Conservation (phyloP, 169 alveolate species). For the Perkinsus chesapeaki region DNA sequence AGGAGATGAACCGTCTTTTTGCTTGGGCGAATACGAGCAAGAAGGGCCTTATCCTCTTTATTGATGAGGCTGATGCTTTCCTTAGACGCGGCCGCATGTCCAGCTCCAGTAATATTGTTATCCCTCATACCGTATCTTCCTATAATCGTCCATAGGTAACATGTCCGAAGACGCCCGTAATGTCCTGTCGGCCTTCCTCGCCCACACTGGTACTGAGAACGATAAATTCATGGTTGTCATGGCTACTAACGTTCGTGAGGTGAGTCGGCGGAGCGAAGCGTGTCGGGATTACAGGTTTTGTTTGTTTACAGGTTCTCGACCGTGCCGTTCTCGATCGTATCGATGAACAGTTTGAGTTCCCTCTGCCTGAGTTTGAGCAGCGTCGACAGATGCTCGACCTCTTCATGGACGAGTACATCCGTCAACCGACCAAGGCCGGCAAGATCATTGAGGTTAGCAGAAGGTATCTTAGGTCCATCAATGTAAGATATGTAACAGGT, state of each 20-base stretch:
- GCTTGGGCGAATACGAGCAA: conserved; percentile 87
- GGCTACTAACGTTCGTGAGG: conserved; percentile 90
- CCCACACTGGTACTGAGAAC: conserved; percentile 93
- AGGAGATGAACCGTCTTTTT: conserved; percentile 87
- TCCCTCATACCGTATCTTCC: not conserved
- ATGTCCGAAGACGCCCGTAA: conserved; percentile 86
- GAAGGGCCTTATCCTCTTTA: conserved; percentile 82
- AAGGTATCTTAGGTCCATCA: too few relatives aligned
- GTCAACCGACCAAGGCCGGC: conserved; percentile 46
- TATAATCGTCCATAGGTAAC: conserved; percentile 28
- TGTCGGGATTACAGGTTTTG: not conserved
- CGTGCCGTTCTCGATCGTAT: conserved; percentile 82
- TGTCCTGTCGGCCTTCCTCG: conserved; percentile 74
- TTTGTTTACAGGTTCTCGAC: conserved; percentile 62
- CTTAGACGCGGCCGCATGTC: conserved; percentile 74
- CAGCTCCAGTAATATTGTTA: not conserved
- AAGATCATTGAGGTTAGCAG: conserved; percentile 19
- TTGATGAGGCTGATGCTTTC: conserved; percentile 98
- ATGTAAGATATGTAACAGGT: conserved; percentile 6
- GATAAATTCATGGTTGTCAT: conserved; percentile 80
- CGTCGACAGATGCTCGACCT: conserved; percentile 76
- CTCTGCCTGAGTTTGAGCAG: conserved; percentile 78
- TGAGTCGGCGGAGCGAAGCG: not conserved
- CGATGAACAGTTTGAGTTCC: conserved; percentile 90
- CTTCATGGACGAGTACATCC: conserved; percentile 79